phyloP scores from a whole-genome alignment of 1,284 basidiomycete species.

The Cryptococcus jaspeensis region DNA sequence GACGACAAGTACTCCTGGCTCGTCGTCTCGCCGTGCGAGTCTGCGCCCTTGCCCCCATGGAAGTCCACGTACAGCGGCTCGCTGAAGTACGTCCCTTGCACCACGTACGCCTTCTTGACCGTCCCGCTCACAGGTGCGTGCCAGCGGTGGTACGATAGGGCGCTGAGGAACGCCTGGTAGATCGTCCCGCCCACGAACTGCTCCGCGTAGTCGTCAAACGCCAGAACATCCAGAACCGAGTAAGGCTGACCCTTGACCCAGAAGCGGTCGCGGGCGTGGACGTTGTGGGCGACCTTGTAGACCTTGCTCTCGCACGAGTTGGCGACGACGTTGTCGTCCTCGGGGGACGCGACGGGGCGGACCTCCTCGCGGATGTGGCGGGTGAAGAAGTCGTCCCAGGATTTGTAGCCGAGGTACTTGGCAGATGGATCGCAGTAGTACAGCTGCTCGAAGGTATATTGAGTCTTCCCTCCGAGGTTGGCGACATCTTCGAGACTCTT shows the following conservation, averaged over 20 bases:
- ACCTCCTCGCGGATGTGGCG: constrained; percentile 50
- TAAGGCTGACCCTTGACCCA: constrained; percentile 58
- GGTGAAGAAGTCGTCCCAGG: constrained; percentile 62
- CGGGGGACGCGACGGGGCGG: constrained; percentile 52
- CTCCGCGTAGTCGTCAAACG: constrained; percentile 40
- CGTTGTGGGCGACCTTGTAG: constrained; percentile 49
- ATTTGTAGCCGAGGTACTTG: constrained; percentile 54
- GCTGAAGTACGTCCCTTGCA: constrained; percentile 59
- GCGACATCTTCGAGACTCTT: constrained; percentile 37
- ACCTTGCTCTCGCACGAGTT: constrained; percentile 57
- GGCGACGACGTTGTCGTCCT: constrained; percentile 51
- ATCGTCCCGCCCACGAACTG: constrained; percentile 58
- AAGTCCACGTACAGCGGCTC: constrained; percentile 46
- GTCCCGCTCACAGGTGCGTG: constrained; percentile 57
- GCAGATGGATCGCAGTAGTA: constrained; percentile 54
- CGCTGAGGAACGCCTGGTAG: constrained; percentile 59
- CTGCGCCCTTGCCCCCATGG: constrained; percentile 15
- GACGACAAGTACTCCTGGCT: constrained; percentile 51
- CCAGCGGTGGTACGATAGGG: constrained; percentile 60
- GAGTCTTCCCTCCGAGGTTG: constrained; percentile 42
- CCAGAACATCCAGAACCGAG: constrained; percentile 53
- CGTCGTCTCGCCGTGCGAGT: constrained; percentile 37
- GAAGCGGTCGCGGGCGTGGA: constrained; percentile 51
- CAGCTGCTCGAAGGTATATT: constrained; percentile 39
- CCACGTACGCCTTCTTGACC: constrained; percentile 52